Conservation (phyloP, 257 asterid genomes). For the Nicotiana tomentosiformis region DNA sequence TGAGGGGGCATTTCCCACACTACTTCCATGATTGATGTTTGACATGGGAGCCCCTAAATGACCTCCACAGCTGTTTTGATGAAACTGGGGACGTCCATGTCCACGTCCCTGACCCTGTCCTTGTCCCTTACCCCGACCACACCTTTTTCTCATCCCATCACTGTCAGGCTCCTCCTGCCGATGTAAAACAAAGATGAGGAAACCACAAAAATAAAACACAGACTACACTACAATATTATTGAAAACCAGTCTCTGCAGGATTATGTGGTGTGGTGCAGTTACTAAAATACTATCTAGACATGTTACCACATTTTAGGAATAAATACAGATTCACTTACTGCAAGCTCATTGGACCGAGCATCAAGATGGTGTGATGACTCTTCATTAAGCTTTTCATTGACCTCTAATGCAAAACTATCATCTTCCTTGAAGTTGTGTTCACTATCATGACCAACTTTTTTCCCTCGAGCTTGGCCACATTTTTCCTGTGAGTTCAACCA, state of each 20-base stretch:
- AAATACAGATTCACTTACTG: slow-evolving; percentile 28
- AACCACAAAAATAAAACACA: background rate
- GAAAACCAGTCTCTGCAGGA: background rate
- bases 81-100: slow-evolving; percentile 24
- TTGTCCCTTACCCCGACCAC: slow-evolving; percentile 26
- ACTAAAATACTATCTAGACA: background rate
- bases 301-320: background rate
- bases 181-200: background rate
- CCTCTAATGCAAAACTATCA: slow-evolving; percentile 36
- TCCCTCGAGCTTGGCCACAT: slow-evolving; percentile 40
- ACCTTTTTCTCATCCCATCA: slow-evolving; percentile 30
- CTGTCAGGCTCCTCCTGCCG: slow-evolving; percentile 37
- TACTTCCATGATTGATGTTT: background rate
- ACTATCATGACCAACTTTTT: slow-evolving; percentile 51
- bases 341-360: slow-evolving; percentile 35
- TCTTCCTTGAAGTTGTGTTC: slow-evolving; percentile 40
- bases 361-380: slow-evolving; percentile 33
- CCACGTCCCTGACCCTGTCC: slow-evolving; percentile 29
- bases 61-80: slow-evolving; percentile 28
- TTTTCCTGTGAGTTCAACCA: slow-evolving; percentile 35
- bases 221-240: background rate
- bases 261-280: background rate
- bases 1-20: background rate
- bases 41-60: slow-evolving; percentile 21
- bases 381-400: slow-evolving; percentile 17